Percentiles rank a stretch among this genome's conserved stretches.
These are phyloP conservation scores for Gnomoniopsis smithogilvyi DNA, from an alignment of 2,329 filamentous ascomycete species.

Conservation along the genomic window DNA sequence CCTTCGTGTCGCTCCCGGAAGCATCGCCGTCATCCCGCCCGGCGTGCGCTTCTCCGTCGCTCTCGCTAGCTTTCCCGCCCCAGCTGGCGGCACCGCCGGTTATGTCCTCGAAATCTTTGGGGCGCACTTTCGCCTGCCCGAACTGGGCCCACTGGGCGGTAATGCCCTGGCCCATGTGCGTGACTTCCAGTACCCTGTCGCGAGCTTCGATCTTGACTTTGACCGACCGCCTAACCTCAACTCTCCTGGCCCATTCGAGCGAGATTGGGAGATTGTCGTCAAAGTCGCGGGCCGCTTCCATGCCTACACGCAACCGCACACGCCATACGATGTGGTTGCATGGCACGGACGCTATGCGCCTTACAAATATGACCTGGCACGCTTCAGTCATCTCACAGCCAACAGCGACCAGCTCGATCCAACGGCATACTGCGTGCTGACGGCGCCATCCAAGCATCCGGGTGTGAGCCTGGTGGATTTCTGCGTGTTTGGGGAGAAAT, in stretches of 20 bases:
- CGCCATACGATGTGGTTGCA: conserved; percentile 63
- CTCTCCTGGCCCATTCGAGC: background rate
- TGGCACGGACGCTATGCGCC: conserved; percentile 62
- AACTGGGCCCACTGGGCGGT: conserved; percentile 62
- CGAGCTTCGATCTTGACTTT: conserved; percentile 40
- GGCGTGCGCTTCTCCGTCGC: conserved; percentile 59
- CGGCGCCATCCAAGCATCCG: conserved; percentile 49
- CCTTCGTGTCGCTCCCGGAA: conserved; percentile 55
- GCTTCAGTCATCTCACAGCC: conserved; percentile 52
- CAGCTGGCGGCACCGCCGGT: conserved; percentile 23
- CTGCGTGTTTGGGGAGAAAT: conserved; percentile 61
- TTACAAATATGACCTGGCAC: conserved; percentile 46
- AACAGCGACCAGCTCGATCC: conserved; percentile 62
- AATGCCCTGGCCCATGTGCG: conserved; percentile 62
- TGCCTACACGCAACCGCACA: conserved; percentile 56
- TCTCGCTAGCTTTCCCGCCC: conserved; percentile 52
- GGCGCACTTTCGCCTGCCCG: conserved; percentile 59
- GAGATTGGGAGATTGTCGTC: conserved; percentile 39
- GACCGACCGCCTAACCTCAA: background rate
- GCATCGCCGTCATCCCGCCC: conserved; percentile 61
- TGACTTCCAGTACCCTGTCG: conserved; percentile 61
- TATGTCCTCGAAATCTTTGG: conserved; percentile 64
- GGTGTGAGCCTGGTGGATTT: conserved; percentile 58
- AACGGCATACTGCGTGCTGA: conserved; percentile 59
- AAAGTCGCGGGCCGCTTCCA: conserved; percentile 60